phyloP scores from a whole-genome alignment of 2,329 filamentous ascomycete genomes.

The Aureobasidium namibiae region DNA sequence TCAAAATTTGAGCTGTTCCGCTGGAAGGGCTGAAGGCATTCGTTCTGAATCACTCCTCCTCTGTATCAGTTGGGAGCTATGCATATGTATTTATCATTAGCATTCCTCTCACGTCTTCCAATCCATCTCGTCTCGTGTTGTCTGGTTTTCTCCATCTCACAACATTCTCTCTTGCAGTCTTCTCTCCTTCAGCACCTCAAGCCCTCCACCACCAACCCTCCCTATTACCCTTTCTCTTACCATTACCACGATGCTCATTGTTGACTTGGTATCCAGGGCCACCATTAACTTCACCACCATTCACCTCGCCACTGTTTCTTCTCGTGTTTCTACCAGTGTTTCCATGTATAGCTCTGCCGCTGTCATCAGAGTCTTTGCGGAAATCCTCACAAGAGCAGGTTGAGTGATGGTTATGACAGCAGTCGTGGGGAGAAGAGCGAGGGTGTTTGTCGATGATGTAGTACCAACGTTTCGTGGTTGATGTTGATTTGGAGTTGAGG shows the following conservation, averaged over 20 bases:
- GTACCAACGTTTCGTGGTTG: not conserved
- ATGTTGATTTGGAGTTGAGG: not conserved
- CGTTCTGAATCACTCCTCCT: not conserved
- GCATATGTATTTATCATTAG: not conserved
- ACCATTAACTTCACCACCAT: not conserved
- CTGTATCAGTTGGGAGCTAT: not conserved
- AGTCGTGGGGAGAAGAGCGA: too few species aligned
- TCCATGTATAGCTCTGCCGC: too few species aligned
- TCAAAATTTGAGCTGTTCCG: too few species aligned
- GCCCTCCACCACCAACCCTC: constrained; percentile 10
- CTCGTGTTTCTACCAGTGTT: not conserved
- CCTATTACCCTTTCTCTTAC: not conserved
- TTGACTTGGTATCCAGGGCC: not conserved
- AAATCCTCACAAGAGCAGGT: not conserved
- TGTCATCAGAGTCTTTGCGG: not conserved
- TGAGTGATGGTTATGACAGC: not conserved
- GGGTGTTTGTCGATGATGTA: not conserved
- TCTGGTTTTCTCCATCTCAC: not conserved
- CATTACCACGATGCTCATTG: not conserved
- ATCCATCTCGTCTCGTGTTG: not conserved
- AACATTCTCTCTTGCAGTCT: not conserved
- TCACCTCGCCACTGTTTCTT: not conserved
- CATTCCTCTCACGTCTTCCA: too few species aligned
- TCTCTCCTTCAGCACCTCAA: not conserved
- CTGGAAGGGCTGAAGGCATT: not conserved